Base-by-base conservation (phyloP, 2,329 filamentous ascomycete species). In the Thielaviopsis punctulata region DNA sequence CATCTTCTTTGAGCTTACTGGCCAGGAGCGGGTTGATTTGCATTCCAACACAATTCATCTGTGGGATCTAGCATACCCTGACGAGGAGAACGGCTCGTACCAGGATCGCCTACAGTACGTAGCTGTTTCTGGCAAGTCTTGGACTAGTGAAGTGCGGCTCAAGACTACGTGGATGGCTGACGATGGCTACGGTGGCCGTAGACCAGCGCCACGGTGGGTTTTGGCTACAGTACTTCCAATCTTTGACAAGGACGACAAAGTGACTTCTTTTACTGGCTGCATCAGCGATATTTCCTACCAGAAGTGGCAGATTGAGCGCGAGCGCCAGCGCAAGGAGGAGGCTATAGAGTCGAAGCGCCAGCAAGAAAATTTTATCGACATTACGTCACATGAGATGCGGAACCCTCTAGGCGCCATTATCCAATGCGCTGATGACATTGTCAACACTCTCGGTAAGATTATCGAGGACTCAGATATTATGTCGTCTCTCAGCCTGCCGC, bases 301-400 rank as follows among this genome's bases (percentile, higher is more conserved):
- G 55, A 73, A 68, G 55, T 74, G 67, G 69, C 73, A 73, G 61
- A 63, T 70, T n/a, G 72, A 69, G 56, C 67, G 66, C 48, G 73
- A 73, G 58, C 70, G 66, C 50, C 62, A 66, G 58, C 68, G 67
- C 49, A 75, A 71, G 61, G 72, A 73, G 44, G 73, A 79, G 53
- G 76, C 76, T 1, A 70, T 79, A 23, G 73, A 78, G 59, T 72
- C 73, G 25, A 77, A 75, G 59, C 68, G 80, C 4, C 82, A 85
- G 60, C 86, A 90, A 60, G 83, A 89, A 59, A 84, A 84, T 57
- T 88, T 88, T 59, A 86, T 89, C 60, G 84, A 87, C 63, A 86
- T 86, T 69, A 77, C 75, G 1, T 78, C 76, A 13, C 81, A 85
- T 61, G 81, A 84, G 61, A 81, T 85, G 75, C 73, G 82, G 23